phyloP scores from a whole-genome alignment of 768 basidiomycete species.

The Collybiopsis luxurians region DNA sequence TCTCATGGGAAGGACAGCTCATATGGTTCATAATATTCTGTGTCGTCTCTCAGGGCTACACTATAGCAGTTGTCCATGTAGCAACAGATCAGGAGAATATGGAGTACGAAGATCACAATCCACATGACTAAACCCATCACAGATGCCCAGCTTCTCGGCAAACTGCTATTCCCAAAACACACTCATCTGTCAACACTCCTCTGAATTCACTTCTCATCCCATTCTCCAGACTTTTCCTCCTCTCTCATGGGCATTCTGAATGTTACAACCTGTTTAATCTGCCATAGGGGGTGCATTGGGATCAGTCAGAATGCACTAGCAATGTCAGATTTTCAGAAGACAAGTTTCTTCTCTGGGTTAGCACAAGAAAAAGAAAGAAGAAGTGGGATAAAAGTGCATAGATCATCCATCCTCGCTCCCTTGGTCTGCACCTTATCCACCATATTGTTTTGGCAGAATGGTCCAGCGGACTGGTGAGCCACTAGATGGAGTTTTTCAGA shows the following conservation, averaged over 20 bases:
- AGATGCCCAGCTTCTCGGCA: constrained; percentile 15
- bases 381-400: constrained; percentile 18
- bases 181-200: constrained; percentile 21
- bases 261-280: constrained; percentile 21
- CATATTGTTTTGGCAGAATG: constrained; percentile 25
- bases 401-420: constrained; percentile 20
- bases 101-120: constrained; percentile 19
- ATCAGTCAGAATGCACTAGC: constrained; percentile 18
- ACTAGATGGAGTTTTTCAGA: constrained; percentile 24
- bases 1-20: background rate
- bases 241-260: constrained; percentile 10
- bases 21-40: background rate
- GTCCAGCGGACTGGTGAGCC: constrained; percentile 26
- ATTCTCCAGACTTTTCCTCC: background rate
- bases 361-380: constrained; percentile 12
- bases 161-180: constrained; percentile 19
- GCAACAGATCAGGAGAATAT: background rate
- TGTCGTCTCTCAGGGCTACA: background rate
- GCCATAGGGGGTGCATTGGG: constrained; percentile 22
- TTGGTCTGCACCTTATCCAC: constrained; percentile 10
- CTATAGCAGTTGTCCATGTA: background rate
- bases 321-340: constrained; percentile 24
- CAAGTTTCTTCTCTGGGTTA: background rate
- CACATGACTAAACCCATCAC: constrained; percentile 26
- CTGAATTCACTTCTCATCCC: background rate